Percentiles rank a stretch among this genome's conserved stretches.
phyloP scores from a whole-genome alignment of 192 early-diverging fungal species.

The Gaertneriomyces semiglobifer region DNA sequence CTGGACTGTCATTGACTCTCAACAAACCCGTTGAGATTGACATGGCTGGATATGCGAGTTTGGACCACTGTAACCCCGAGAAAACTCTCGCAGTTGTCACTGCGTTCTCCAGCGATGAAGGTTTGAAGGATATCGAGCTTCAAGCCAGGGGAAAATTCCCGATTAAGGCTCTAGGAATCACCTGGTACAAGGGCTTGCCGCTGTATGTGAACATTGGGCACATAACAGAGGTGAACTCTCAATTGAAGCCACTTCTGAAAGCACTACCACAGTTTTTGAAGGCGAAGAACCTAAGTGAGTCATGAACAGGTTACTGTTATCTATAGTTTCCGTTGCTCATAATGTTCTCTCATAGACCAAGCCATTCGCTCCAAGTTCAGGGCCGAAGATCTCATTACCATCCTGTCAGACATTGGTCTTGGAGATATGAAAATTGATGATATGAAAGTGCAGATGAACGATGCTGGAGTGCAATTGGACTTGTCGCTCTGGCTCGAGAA shows the following conservation, averaged over 20 bases:
- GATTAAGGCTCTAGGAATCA: conserved; percentile 37
- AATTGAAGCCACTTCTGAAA: conserved; percentile 14
- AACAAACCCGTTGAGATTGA: conserved; percentile 27
- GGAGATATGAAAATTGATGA: conserved; percentile 23
- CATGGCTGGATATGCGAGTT: conserved; percentile 14
- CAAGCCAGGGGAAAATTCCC: conserved; percentile 29
- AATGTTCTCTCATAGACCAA: conserved; percentile 9
- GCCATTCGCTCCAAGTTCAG: conserved; percentile 7
- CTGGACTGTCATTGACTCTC: conserved; percentile 20
- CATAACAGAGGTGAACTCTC: conserved; percentile 12
- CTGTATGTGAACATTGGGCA: conserved; percentile 33
- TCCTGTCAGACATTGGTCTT: conserved; percentile 23
- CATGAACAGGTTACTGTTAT: neutral
- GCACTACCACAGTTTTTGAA: conserved; percentile 21
- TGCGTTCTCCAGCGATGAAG: conserved; percentile 20
- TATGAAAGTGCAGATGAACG: conserved; percentile 31
- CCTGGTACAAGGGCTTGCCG: conserved; percentile 35
- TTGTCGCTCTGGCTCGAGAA: conserved; percentile 35
- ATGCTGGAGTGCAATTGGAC: conserved; percentile 27
- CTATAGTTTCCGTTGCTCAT: conserved; percentile 1
- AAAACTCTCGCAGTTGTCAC: conserved; percentile 10
- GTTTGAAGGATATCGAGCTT: conserved; percentile 20
- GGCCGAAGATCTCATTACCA: conserved; percentile 19
- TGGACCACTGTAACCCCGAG: conserved; percentile 15
- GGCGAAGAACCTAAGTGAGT: conserved; percentile 25